Conservation (phyloP, 139 green algal genomes). For the Haematococcus lacustris region DNA sequence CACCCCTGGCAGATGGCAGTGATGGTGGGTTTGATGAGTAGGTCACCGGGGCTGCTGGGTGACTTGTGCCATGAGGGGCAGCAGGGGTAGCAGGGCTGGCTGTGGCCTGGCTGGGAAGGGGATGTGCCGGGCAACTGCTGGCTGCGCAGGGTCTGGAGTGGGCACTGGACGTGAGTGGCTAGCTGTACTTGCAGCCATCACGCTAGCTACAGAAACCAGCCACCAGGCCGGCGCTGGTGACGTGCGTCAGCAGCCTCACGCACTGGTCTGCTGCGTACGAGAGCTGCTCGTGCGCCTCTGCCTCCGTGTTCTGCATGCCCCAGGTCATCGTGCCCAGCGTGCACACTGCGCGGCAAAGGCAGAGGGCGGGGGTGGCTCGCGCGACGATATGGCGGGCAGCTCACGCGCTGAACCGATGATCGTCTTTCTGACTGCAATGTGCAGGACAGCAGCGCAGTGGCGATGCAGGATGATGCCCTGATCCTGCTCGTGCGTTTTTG, state of each 20-base stretch:
- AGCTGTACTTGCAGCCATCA: no score
- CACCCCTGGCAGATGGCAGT: neutral
- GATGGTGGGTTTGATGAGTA: neutral
- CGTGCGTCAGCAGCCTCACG: constrained; percentile 90
- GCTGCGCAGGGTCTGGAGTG: neutral
- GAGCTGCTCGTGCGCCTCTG: constrained; percentile 38
- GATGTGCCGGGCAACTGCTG: no score
- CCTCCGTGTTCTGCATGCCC: constrained; percentile 49
- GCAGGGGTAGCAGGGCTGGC: neutral
- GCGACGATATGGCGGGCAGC: no score
- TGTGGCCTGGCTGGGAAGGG: neutral
- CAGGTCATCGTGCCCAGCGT: no score
- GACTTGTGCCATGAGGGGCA: neutral
- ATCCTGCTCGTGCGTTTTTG: no score
- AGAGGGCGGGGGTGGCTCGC: no score
- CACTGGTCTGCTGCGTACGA: constrained; percentile 32
- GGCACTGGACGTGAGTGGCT: neutral
- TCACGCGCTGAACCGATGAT: no score
- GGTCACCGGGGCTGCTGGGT: neutral
- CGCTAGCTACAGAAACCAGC: neutral
- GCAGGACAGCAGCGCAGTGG: no score
- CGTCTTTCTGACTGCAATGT: no score
- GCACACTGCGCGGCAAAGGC: no score
- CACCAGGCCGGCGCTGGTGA: constrained; percentile 14
- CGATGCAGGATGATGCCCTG: no score